phyloP scores from a whole-genome alignment of 169 alveolate genomes.

The Plasmodium sp. region DNA sequence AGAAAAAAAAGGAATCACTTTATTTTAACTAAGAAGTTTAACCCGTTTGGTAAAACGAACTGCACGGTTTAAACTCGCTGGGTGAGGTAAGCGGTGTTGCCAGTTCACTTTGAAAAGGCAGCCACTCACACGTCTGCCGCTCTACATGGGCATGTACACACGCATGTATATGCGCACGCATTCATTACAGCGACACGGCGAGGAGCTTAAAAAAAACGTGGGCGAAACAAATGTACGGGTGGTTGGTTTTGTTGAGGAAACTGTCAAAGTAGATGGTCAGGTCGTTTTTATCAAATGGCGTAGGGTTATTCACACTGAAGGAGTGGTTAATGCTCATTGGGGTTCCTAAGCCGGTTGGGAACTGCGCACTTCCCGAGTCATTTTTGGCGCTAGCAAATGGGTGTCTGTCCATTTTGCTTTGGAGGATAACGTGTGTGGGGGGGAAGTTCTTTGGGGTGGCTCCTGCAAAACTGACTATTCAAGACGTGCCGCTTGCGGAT shows the following conservation, averaged over 20 bases:
- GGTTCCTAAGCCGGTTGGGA: neutral
- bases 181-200: slow-evolving; percentile 27
- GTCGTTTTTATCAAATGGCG: slow-evolving; percentile 8
- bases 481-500: neutral
- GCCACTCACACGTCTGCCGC: neutral
- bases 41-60: neutral
- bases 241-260: slow-evolving; percentile 33
- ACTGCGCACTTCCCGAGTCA: neutral
- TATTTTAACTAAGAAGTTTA: neutral
- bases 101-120: neutral
- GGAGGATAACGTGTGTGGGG: neutral
- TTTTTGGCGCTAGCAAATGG: neutral
- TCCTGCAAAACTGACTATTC: neutral
- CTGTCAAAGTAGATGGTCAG: neutral
- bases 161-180: neutral
- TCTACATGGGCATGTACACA: neutral
- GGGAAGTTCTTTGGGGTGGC: neutral
- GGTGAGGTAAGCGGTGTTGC: neutral
- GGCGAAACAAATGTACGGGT: slow-evolving; percentile 56
- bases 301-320: neutral
- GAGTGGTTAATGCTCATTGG: slow-evolving; percentile 19
- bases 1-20: neutral
- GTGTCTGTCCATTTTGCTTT: slow-evolving; percentile 21
- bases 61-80: neutral
- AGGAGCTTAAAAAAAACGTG: slow-evolving; percentile 54